These are phyloP conservation scores for Boletus sp. DNA, from an alignment of 768 basidiomycete genomes.

Conservation along the genomic window DNA sequence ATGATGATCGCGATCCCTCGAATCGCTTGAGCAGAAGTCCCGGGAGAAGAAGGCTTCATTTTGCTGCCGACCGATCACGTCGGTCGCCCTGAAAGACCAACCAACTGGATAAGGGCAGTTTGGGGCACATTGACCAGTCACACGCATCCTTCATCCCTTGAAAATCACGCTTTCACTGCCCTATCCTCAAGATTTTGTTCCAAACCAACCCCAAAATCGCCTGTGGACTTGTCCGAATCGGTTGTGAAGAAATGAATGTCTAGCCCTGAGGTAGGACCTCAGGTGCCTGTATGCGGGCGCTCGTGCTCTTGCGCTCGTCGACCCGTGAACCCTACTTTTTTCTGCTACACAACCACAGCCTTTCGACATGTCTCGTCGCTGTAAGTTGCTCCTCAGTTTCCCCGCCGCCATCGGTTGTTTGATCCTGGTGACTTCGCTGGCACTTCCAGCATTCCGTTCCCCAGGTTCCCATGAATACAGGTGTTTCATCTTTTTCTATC, in stretches of 20 bases:
- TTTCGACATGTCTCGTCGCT: conserved; percentile 3
- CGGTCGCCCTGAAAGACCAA: background rate
- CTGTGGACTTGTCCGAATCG: background rate
- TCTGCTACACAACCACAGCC: conserved; percentile 2
- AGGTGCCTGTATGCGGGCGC: conserved; percentile 14
- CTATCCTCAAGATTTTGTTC: background rate
- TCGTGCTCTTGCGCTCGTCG: background rate
- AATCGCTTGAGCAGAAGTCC: conserved; percentile 25
- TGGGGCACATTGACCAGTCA: background rate
- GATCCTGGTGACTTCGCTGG: conserved; percentile 12
- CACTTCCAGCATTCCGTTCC: background rate
- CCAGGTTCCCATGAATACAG: conserved; percentile 18
- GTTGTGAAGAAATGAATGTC: background rate
- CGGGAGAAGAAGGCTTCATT: conserved; percentile 19
- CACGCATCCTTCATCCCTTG: background rate
- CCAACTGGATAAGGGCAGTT: background rate
- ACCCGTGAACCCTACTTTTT: background rate
- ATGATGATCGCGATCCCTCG: conserved; percentile 28
- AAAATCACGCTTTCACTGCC: background rate
- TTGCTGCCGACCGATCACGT: conserved; percentile 23
- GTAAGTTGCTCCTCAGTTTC: background rate
- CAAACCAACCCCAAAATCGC: background rate
- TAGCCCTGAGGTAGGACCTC: conserved; percentile 16
- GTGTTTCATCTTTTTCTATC: conserved; percentile 16
- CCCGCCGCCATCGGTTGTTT: background rate